These are phyloP conservation scores for Calycina herbarum DNA, from an alignment of 2,329 filamentous ascomycete species.

Conservation along the genomic window DNA sequence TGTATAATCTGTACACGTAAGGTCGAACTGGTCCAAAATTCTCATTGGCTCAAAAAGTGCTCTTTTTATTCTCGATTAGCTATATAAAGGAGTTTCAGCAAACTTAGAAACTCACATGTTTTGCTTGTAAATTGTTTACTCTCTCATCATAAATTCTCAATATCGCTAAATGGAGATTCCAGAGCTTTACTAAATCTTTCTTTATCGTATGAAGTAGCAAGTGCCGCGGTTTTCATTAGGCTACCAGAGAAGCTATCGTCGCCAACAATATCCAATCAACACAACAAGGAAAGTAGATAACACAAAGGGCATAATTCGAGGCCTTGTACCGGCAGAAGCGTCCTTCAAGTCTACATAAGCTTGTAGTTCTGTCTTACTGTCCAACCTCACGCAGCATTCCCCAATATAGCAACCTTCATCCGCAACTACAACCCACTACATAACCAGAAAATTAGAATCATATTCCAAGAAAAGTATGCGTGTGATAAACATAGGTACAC, in stretches of 20 bases:
- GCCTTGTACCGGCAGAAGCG: background rate
- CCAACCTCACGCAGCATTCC: background rate
- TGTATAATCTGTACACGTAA: no score
- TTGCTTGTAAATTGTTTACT: no score
- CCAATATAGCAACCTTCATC: conserved; percentile 1
- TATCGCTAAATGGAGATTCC: no score
- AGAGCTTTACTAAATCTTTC: no score
- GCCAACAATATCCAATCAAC: background rate
- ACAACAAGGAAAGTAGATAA: background rate
- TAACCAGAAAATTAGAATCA: background rate
- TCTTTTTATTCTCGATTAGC: no score
- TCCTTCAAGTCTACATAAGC: background rate
- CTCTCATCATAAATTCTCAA: no score
- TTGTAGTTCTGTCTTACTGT: background rate
- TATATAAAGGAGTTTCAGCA: no score
- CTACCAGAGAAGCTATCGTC: background rate
- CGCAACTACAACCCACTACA: background rate
- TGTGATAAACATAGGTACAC: background rate
- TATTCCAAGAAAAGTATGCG: background rate
- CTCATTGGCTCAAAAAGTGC: no score
- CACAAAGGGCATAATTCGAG: background rate
- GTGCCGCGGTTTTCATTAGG: no score
- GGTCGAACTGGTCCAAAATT: no score
- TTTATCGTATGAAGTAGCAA: no score
- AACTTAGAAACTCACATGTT: no score